Conservation (phyloP, 257 asterid genomes). For the Leptodermis oblonga region DNA sequence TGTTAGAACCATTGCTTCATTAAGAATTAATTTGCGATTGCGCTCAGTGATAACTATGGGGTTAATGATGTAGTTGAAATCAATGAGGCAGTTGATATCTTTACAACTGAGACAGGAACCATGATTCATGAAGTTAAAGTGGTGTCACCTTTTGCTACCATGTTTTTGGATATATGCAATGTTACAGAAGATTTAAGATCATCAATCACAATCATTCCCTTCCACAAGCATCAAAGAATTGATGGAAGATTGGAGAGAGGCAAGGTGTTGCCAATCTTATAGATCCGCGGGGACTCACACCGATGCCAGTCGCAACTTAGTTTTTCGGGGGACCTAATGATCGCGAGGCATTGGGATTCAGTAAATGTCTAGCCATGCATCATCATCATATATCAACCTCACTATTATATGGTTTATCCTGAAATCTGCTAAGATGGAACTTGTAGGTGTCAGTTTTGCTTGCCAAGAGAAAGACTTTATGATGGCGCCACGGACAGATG, state of each 20-base stretch:
- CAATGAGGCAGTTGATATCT: slow-evolving; percentile 85
- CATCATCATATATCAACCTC: slow-evolving; percentile 80
- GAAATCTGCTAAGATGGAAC: slow-evolving; percentile 32
- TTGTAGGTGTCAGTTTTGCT: slow-evolving; percentile 50
- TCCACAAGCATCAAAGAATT: slow-evolving; percentile 94
- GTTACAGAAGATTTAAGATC: slow-evolving; percentile 67
- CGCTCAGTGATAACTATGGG: slow-evolving; percentile 81
- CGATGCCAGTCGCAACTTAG: slow-evolving; percentile 70
- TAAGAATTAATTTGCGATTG: slow-evolving; percentile 74
- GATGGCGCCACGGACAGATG: slow-evolving; percentile 63
- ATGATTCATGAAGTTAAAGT: slow-evolving; percentile 62
- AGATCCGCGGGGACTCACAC: slow-evolving; percentile 85
- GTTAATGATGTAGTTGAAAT: slow-evolving; percentile 94
- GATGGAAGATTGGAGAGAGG: slow-evolving; percentile 89
- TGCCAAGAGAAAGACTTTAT: slow-evolving; percentile 54
- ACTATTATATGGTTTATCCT: slow-evolving; percentile 80
- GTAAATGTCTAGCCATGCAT: slow-evolving; percentile 78
- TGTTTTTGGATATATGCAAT: slow-evolving; percentile 68
- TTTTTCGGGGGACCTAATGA: slow-evolving; percentile 97
- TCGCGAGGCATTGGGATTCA: slow-evolving; percentile 90
- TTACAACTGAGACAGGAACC: slow-evolving; percentile 63
- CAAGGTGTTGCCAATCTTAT: slow-evolving; percentile 82
- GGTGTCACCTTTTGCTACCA: slow-evolving; percentile 62
- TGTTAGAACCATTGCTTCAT: slow-evolving; percentile 70
- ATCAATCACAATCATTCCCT: slow-evolving; percentile 70